Base-by-base conservation (phyloP, 148 eudicot genomes). In the Rhododendron vialii region DNA sequence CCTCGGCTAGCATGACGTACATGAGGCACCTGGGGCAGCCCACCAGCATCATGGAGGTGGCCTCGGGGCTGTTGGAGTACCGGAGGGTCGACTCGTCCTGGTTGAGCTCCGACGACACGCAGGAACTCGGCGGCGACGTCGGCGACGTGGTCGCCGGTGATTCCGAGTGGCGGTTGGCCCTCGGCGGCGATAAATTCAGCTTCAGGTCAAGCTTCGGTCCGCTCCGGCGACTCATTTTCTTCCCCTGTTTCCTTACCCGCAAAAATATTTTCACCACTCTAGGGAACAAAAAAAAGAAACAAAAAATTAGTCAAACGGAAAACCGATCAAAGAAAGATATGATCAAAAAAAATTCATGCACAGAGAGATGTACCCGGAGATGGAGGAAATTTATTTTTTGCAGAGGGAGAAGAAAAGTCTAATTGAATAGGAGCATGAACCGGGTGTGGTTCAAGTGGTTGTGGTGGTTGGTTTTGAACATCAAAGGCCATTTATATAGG, bases 11-110 rank as follows among this genome's bases (percentile, higher is more conserved):
- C 93, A 95, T 93, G 53, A 95, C 94, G 43, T 95, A 95, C 95
- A 93, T 92, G 53, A 93, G 90, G 88, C 97, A 94, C 36, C 93
- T 57, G 0, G 97, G 97, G 81, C 98, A 95, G 2, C 98, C 98
- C 35, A 90, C 95, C 35, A 95, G 89, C 78, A 93, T 89, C 98
- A 95, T 95, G 3, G 94, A 87, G 36, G 94, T 88, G 0, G 92
- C 87, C 43, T 90, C 92, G 0, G 95, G 91, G 90, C 91, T 90
- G 22, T 55, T 81, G 53, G 89, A 84, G 88, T 86, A 85, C 5
- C 69, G 69, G 28, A 48, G 78, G 18, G 63, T 53, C 30, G 38
- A 71, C 67, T 80, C 84, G 28, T 81, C 83, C 47, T 53, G 83
- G 86, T 85, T 88, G 47, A 79, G 59, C 88, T 95, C 98, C 48